Base-by-base conservation (phyloP, 202 grass and related monocot species). In the Zoysia matrella region DNA sequence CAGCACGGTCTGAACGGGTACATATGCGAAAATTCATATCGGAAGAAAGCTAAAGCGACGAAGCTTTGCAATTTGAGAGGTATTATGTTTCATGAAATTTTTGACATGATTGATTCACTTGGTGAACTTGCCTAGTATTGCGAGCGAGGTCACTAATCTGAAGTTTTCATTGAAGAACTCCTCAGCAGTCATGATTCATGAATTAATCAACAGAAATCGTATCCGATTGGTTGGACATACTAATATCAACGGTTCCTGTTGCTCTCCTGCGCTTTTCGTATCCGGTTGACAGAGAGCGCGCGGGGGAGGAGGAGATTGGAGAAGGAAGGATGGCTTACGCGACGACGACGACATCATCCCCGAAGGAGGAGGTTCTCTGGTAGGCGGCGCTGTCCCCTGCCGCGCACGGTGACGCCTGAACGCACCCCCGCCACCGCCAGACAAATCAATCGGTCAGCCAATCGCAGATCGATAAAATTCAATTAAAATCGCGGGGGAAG, bases 381-480 rank as follows among this genome's bases (percentile, higher is more conserved):
- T 99, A 99, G 1, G 93, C 86, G 61, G 96, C 91, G 75, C 96
- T 94, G 84, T 99, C 96, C 60, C 96, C 93, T 11, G 93, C 96
- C 51, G 96, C 91, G 83, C 96, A 95, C 64, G 73, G 67, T 8
- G 96, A 99, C 61, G 93, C 89, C 96, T 99, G 69, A 47, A 55
- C 9, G 58, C 30, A 8, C 40, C 22, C 9, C 4, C 5, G 36
- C 3, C 4, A 6, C 11, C 15, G 43, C 73, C 22, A 11, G 44
- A 60, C 16, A 15, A 3, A 49, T 36, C 30, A 36, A 52, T 47
- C 3, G 30, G 65, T 43, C 40, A 88, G 42, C 3, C n/a, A 82
- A 18, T 1, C 15, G 13, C 11, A 6, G 49, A 9, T 9, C 49
- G 49, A 9, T 51, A 51, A 9, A 9, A 51, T 51, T 2, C 30